phyloP scores from a whole-genome alignment of 2,329 filamentous ascomycete genomes.

The Fusarium tanahbumbuense region DNA sequence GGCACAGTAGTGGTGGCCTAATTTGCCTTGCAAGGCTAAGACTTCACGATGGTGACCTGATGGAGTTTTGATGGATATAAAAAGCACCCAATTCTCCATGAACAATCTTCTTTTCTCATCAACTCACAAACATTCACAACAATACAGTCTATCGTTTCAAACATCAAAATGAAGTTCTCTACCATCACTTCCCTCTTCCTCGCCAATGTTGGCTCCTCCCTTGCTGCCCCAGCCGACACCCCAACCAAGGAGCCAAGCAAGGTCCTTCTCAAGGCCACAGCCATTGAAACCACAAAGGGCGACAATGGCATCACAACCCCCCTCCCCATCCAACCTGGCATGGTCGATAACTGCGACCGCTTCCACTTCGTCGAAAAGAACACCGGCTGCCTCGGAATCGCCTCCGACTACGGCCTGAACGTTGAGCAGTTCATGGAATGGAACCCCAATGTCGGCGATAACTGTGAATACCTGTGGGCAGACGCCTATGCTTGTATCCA shows the following conservation, averaged over 20 bases:
- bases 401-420: neutral
- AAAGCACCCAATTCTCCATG: fast-evolving
- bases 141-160: neutral
- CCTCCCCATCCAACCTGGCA: conserved; percentile 17
- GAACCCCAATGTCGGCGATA: neutral
- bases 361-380: conserved; percentile 7
- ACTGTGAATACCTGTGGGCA: conserved; percentile 7
- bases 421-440: conserved; percentile 8
- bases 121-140: neutral
- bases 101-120: fast-evolving
- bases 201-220: neutral
- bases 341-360: conserved; percentile 14
- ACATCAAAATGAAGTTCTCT: conserved; percentile 7
- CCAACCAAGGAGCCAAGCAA: neutral
- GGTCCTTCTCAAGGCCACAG: neutral
- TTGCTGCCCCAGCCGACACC: neutral
- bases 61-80: conserved; percentile 1
- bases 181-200: neutral
- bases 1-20: neutral
- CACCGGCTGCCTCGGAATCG: neutral
- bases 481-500: conserved; percentile 9
- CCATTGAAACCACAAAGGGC: neutral
- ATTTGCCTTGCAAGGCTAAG: neutral
- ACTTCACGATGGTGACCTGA: neutral
- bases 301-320: conserved; percentile 23